Percentiles rank a stretch among this genome's conserved stretches.
Conservation (phyloP, 2,329 filamentous ascomycete genomes). For the Tolypocladium ophioglossoides region DNA sequence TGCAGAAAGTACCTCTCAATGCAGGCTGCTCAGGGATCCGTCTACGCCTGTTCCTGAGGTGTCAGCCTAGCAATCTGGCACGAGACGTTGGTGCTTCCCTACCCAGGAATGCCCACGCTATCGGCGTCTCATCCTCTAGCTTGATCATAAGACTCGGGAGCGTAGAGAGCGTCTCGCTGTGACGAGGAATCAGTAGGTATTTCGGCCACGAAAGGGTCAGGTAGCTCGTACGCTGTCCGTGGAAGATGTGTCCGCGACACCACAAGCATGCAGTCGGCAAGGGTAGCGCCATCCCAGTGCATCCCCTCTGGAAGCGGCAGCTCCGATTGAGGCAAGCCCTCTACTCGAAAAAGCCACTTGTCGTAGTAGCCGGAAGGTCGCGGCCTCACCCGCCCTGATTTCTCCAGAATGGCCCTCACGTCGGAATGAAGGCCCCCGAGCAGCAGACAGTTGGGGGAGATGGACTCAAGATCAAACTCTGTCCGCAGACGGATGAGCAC, state of each 20-base stretch:
- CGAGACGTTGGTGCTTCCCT: neutral
- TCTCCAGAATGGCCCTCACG: slow-evolving; percentile 13
- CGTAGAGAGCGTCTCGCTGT: slow-evolving; percentile 28
- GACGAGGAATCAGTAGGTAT: neutral
- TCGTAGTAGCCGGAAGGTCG: slow-evolving; percentile 25
- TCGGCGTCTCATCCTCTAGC: slow-evolving; percentile 31
- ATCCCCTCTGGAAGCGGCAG: slow-evolving; percentile 33
- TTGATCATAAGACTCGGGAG: slow-evolving; percentile 38
- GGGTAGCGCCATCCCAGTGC: slow-evolving; percentile 40
- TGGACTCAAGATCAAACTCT: slow-evolving; percentile 7
- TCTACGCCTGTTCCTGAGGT: slow-evolving; percentile 36
- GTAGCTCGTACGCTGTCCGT: slow-evolving; percentile 32
- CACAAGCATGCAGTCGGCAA: slow-evolving; percentile 46
- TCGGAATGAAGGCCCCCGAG: slow-evolving; percentile 22
- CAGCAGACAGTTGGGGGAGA: slow-evolving; percentile 21
- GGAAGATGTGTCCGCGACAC: slow-evolving; percentile 44
- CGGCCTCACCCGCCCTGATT: slow-evolving; percentile 14
- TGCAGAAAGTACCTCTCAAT: slow-evolving; percentile 38
- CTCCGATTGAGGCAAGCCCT: slow-evolving; percentile 27
- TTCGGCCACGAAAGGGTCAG: neutral
- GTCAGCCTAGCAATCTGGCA: neutral
- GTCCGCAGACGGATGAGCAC: slow-evolving; percentile 17
- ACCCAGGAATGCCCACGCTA: slow-evolving; percentile 57
- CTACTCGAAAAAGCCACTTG: slow-evolving; percentile 48
- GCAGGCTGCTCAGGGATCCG: slow-evolving; percentile 48